Percentiles rank a stretch among this genome's conserved stretches.
Conservation (phyloP, 2,329 filamentous ascomycete species). For the Domatiomyces catenatus region DNA sequence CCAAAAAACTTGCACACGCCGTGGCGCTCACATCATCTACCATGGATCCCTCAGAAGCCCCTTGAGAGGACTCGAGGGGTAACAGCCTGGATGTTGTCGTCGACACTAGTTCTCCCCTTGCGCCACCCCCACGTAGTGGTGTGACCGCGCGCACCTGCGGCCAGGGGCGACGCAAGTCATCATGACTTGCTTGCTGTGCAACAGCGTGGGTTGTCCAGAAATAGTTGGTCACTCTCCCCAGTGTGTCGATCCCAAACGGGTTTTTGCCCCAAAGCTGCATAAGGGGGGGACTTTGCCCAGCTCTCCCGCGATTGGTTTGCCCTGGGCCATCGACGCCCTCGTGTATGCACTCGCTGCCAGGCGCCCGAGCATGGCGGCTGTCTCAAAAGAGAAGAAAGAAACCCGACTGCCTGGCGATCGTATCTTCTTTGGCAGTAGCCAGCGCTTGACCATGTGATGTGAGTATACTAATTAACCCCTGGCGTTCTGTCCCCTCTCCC, state of each 20-base stretch:
- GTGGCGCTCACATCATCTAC: background rate
- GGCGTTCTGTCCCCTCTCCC: background rate
- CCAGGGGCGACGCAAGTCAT: background rate
- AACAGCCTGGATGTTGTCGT: background rate
- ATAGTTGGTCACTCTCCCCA: background rate
- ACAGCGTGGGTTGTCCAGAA: background rate
- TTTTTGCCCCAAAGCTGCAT: background rate
- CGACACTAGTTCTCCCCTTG: background rate
- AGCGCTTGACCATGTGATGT: background rate
- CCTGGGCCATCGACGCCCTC: background rate
- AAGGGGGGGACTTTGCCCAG: background rate
- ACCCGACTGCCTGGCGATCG: too few species aligned
- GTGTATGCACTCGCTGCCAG: background rate
- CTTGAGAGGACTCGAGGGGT: background rate
- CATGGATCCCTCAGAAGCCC: background rate
- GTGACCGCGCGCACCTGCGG: background rate
- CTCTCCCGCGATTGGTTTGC: background rate
- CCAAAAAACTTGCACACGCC: too few species aligned
- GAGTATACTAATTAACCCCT: background rate
- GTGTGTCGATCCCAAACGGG: background rate
- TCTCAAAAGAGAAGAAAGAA: too few species aligned
- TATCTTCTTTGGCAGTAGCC: background rate
- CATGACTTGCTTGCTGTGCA: background rate
- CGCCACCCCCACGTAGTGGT: background rate
- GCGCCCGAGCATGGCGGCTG: too few species aligned